Conservation (phyloP, 2,329 filamentous ascomycete genomes). For the Ophiostoma ips region DNA sequence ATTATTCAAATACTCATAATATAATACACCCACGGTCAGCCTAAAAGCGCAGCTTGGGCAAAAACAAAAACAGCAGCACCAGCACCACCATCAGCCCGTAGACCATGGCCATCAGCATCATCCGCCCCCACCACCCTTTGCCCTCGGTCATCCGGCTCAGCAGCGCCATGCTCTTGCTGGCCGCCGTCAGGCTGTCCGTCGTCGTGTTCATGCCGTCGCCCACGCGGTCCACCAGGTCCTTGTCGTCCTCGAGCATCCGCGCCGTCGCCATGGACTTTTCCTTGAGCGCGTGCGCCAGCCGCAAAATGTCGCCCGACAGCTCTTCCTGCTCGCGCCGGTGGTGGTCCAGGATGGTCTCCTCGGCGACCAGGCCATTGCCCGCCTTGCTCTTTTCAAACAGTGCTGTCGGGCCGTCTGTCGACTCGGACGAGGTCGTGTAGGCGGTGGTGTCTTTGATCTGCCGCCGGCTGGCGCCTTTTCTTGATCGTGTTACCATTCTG, state of each 20-base stretch:
- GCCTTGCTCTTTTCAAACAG: constrained; percentile 9
- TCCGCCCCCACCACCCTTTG: constrained; percentile 70
- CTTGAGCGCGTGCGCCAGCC: constrained; percentile 67
- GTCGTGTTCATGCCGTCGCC: constrained; percentile 65
- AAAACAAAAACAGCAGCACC: constrained; percentile 66
- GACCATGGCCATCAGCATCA: constrained; percentile 76
- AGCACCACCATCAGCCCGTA: constrained; percentile 67
- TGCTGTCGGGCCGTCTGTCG: neutral
- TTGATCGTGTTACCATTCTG: constrained; percentile 4
- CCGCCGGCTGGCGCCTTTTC: neutral
- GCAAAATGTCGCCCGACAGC: constrained; percentile 58
- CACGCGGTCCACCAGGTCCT: constrained; percentile 57
- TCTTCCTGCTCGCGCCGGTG: constrained; percentile 72
- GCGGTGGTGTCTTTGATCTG: neutral
- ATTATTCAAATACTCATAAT: neutral
- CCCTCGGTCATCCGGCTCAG: constrained; percentile 74
- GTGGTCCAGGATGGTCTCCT: constrained; percentile 61
- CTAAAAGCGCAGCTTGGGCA: constrained; percentile 60
- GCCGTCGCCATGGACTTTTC: constrained; percentile 59
- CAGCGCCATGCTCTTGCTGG: constrained; percentile 62
- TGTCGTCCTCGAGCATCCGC: constrained; percentile 54
- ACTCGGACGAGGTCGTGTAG: neutral
- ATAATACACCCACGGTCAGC: neutral
- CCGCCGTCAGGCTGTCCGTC: constrained; percentile 60
- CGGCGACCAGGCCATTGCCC: constrained; percentile 24